Evolutionary conservation across 1,284 basidiomycete species (phyloP).

Genomic region (Cryptococcus amylolentus): DNA sequence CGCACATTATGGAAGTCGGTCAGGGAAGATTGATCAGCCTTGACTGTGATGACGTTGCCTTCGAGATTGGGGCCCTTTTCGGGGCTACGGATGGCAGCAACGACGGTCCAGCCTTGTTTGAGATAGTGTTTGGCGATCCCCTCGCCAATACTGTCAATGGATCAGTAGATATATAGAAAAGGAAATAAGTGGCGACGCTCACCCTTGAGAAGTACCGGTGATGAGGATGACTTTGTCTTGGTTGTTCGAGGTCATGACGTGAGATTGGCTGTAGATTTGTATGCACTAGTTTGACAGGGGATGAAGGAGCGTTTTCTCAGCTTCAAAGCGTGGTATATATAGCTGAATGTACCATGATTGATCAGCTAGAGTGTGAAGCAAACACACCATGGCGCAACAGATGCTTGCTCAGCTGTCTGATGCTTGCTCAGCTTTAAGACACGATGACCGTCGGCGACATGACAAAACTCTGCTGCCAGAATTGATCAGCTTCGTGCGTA

Average conservation of each 20-base stretch:
- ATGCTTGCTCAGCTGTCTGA: no score
- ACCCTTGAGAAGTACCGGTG: constrained; percentile 13
- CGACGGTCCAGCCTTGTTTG: constrained; percentile 13
- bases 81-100: constrained; percentile 15
- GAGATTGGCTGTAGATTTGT: not conserved
- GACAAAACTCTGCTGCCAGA: no score
- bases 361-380: not conserved
- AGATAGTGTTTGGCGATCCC: constrained; percentile 13
- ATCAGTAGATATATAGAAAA: not conserved
- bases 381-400: no score
- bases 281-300: no score
- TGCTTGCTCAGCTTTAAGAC: no score
- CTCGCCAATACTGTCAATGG: constrained; percentile 16
- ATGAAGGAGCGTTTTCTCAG: no score
- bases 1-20: not conserved
- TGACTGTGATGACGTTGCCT: not conserved
- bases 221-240: constrained; percentile 7
- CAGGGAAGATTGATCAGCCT: not conserved
- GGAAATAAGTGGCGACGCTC: not conserved
- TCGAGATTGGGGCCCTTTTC: constrained; percentile 8
- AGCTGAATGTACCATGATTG: not conserved
- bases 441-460: no score
- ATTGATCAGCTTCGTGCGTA: no score
- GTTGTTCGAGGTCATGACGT: not conserved
- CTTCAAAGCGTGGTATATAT: not conserved